Evolutionary conservation across 2,329 filamentous ascomycete species (phyloP).

Genomic region (Moelleriella libera): DNA sequence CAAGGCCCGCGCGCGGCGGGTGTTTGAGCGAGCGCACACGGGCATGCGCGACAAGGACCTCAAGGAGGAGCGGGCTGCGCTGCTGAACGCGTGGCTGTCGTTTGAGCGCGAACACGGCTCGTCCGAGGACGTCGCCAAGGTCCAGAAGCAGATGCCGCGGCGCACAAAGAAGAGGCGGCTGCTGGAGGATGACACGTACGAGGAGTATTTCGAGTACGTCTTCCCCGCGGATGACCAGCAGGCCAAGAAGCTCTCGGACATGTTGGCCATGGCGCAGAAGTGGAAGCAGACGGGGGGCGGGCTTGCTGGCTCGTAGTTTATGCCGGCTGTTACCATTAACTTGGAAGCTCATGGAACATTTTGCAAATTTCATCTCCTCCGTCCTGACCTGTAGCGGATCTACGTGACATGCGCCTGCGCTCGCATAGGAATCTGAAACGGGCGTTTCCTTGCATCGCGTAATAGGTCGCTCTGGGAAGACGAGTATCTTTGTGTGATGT

Average conservation of each 20-base stretch:
- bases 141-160: slow-evolving; percentile 88
- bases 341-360: not conserved
- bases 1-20: slow-evolving; percentile 63
- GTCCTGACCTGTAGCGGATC: too few species aligned
- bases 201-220: slow-evolving; percentile 95
- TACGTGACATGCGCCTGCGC: too few species aligned
- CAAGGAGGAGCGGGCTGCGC: slow-evolving; percentile 83
- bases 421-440: too few species aligned
- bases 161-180: slow-evolving; percentile 84
- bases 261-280: slow-evolving; percentile 72
- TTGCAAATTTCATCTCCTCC: too few species aligned
- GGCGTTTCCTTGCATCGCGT: too few species aligned
- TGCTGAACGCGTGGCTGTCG: slow-evolving; percentile 83
- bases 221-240: slow-evolving; percentile 92
- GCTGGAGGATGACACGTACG: slow-evolving; percentile 78
- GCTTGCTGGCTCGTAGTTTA: slow-evolving; percentile 13
- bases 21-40: slow-evolving; percentile 78
- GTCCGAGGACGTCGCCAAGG: slow-evolving; percentile 59
- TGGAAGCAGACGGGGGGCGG: slow-evolving; percentile 56
- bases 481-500: too few species aligned
- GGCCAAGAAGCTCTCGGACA: slow-evolving; percentile 66
- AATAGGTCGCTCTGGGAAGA: too few species aligned
- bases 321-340: not conserved
- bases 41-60: slow-evolving; percentile 80
- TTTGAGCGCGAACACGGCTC: slow-evolving; percentile 82